phyloP scores from a whole-genome alignment of 768 basidiomycete genomes.

The Phallus indusiatus region DNA sequence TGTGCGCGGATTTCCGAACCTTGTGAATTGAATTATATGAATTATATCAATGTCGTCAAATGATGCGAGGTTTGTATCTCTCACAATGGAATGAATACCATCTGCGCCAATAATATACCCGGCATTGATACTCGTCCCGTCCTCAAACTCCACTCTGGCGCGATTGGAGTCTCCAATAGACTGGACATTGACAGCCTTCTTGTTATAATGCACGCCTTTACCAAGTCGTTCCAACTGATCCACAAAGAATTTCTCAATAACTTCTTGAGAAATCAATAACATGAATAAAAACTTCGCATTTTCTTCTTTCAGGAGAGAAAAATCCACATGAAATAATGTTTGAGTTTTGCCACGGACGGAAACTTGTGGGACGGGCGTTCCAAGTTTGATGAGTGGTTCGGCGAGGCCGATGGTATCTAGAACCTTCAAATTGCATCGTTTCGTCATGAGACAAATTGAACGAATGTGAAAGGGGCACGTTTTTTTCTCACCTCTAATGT shows the following conservation, averaged over 20 bases:
- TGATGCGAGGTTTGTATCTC: slow-evolving; percentile 9
- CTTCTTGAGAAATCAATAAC: slow-evolving; percentile 33
- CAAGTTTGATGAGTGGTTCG: slow-evolving; percentile 27
- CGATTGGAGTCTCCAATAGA: slow-evolving; percentile 3
- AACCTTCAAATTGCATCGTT: slow-evolving; percentile 33
- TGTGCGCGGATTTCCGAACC: slow-evolving; percentile 33
- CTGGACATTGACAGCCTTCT: slow-evolving; percentile 31
- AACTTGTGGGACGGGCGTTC: slow-evolving; percentile 21
- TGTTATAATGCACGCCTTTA: slow-evolving; percentile 27
- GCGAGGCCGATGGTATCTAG: slow-evolving; percentile 37
- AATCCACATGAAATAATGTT: slow-evolving; percentile 24
- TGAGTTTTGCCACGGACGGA: not conserved
- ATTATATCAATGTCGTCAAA: not conserved
- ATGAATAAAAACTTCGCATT: slow-evolving; percentile 34
- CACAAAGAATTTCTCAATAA: slow-evolving; percentile 35
- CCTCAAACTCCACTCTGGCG: slow-evolving; percentile 36
- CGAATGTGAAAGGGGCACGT: not conserved
- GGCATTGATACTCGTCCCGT: slow-evolving; percentile 33
- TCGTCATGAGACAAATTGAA: slow-evolving; percentile 20
- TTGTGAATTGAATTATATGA: slow-evolving; percentile 18
- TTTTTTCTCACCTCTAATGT: slow-evolving; percentile 37
- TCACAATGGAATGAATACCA: slow-evolving; percentile 37
- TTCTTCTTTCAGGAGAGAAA: slow-evolving; percentile 27
- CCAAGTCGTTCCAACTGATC: slow-evolving; percentile 25
- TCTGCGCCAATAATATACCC: slow-evolving; percentile 45